Base-by-base conservation (phyloP, 345 rosid species). In the Acer negundo region DNA sequence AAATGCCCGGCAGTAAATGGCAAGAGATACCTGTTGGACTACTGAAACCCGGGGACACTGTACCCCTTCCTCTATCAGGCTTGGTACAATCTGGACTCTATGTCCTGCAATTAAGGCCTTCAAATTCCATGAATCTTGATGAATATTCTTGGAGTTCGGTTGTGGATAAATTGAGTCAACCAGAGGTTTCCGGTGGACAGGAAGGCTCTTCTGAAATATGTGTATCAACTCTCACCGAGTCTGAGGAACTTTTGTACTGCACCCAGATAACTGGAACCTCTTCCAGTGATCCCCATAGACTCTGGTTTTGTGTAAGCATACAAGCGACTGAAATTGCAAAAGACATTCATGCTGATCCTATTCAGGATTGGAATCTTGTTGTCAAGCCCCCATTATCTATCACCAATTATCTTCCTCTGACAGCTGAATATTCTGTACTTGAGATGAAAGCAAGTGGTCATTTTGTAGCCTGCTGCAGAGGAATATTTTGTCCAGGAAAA, bases 121-220 rank as follows among this genome's bases (percentile, higher is more conserved):
- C 81, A 69, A 74, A 75, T 70, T 53, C 73, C 70, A 83, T 72
- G 82, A 72, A 72, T 74, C 75, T 84, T 67, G 85, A 74, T 79
- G 92, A 89, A 73, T 94, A 85, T 86, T 86, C 91, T 77, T 96
- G 99, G 99, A 96, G 97, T 89, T 85, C 86, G 72, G 91, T 90
- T 58, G 95, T 86, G 75, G 83, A 87, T 73, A 84, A 68, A 83
- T 78, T 78, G 76, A 82, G 63, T 75, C 83, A 59, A 72, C 24
- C 75, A 24, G 90, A 79, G 66, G 79, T 58, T 82, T 44, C 74
- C 80, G 77, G 80, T 67, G 80, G 84, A 74, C 68, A 72, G 17
- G 81, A 82, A 78, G 82, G 80, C 79, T 53, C 38, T 69, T 75
- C 91, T 78, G 97, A 86, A 80, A 80, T 96, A 72, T 83, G 89